Percentiles rank a stretch among this genome's conserved stretches.
Evolutionary conservation across 768 basidiomycete species (phyloP).

Genomic region (Hygrophorus pudorinus): DNA sequence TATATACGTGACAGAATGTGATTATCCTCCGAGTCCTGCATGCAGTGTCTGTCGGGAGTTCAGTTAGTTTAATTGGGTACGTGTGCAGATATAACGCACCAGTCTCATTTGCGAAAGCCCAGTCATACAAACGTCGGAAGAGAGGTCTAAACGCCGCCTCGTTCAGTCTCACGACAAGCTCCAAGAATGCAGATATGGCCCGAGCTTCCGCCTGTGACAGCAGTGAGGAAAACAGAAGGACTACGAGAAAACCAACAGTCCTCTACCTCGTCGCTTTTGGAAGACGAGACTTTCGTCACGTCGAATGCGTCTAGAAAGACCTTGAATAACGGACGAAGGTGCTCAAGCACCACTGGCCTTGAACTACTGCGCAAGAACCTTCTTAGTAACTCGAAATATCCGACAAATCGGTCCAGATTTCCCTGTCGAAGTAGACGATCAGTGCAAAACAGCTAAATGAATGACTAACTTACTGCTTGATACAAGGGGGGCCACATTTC

Average conservation of each 20-base stretch:
- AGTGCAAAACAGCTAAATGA: conserved; percentile 2
- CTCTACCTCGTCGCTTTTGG: conserved; percentile 19
- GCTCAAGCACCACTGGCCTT: conserved; percentile 52
- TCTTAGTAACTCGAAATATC: conserved; percentile 64
- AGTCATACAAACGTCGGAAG: conserved; percentile 88
- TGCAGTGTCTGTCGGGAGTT: too few species aligned
- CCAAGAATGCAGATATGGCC: conserved; percentile 68
- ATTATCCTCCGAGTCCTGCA: conserved; percentile 29
- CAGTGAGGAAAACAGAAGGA: neutral
- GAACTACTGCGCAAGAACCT: conserved; percentile 54
- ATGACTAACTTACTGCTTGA: conserved; percentile 23
- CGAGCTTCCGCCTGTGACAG: conserved; percentile 37
- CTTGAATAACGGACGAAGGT: conserved; percentile 61
- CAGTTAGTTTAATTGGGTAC: too few species aligned
- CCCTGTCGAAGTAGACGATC: conserved; percentile 11
- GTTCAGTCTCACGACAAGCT: conserved; percentile 87
- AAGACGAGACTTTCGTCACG: conserved; percentile 25
- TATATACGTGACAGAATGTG: conserved; percentile 69
- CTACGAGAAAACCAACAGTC: neutral
- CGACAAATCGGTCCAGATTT: conserved; percentile 21
- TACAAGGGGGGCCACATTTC: conserved; percentile 41
- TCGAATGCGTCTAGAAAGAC: conserved; percentile 76
- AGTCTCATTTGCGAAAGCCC: conserved; percentile 66
- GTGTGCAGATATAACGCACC: conserved; percentile 23
- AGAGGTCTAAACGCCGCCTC: conserved; percentile 86